Evolutionary conservation across 768 basidiomycete genomes (phyloP).

Genomic region (Boletus bicolor): DNA sequence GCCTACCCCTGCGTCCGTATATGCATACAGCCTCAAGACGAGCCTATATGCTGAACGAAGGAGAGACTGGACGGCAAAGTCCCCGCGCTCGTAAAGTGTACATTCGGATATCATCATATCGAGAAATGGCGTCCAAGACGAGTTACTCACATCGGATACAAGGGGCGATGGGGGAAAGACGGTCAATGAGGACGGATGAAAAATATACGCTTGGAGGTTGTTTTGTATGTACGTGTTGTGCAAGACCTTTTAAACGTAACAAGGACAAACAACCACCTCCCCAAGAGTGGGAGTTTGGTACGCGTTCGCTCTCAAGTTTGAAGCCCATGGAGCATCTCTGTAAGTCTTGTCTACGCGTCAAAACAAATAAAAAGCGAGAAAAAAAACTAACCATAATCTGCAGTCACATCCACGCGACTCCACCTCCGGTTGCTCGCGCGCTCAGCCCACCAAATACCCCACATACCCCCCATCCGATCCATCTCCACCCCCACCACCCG

Average conservation of each 20-base stretch:
- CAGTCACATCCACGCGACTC: not conserved
- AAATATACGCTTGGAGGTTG: not conserved
- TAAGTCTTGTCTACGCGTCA: not conserved
- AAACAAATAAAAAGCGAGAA: not conserved
- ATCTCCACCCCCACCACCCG: conserved; percentile 3
- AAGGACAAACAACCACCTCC: conserved; percentile 28
- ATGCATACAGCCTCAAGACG: conserved; percentile 35
- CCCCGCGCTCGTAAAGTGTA: conserved; percentile 32
- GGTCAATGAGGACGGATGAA: too few species aligned
- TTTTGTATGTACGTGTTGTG: conserved; percentile 20
- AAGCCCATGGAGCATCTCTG: conserved; percentile 9
- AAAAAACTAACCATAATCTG: not conserved
- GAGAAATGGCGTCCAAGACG: not conserved
- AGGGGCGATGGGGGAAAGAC: not conserved
- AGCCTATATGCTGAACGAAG: conserved; percentile 34
- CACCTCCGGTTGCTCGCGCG: conserved; percentile 5
- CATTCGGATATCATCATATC: conserved; percentile 31
- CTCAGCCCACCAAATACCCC: not conserved
- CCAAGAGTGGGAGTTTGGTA: not conserved
- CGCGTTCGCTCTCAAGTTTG: not conserved
- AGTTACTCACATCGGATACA: conserved; percentile 15
- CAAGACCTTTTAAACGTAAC: conserved; percentile 22
- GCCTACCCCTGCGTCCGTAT: conserved; percentile 34
- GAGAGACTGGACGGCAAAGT: conserved; percentile 33
- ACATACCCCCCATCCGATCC: conserved; percentile 4